A percentile compares a stretch with the other conserved stretches of the same genome.
Conservation (phyloP, 148 eudicot species). For the Polygonum maritimum region DNA sequence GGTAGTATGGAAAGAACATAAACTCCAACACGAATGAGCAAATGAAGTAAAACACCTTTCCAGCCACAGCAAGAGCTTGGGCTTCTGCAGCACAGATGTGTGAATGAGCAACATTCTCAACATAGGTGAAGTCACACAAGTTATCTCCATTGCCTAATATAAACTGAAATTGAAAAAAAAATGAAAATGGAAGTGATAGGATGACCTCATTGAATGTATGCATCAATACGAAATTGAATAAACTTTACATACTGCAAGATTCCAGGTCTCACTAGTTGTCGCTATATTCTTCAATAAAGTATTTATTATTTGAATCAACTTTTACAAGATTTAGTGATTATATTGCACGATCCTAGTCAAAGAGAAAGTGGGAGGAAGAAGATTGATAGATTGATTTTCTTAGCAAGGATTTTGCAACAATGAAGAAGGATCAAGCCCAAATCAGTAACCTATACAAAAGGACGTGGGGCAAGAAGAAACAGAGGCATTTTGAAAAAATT, state of each 20-base stretch:
- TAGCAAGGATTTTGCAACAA: not conserved
- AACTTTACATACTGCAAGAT: not conserved
- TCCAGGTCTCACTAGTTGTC: not conserved
- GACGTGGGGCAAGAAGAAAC: not conserved
- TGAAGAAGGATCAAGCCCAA: not conserved
- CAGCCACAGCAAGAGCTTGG: conserved; percentile 46
- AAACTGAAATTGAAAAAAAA: conserved; percentile 61
- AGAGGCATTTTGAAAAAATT: not conserved
- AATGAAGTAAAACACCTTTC: conserved; percentile 47
- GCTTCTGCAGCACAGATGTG: conserved; percentile 88
- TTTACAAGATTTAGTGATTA: not conserved
- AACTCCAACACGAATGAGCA: not conserved
- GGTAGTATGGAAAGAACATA: not conserved
- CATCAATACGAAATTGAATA: not conserved
- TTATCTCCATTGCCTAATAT: conserved; percentile 68
- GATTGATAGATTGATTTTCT: not conserved
- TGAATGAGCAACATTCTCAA: conserved; percentile 95
- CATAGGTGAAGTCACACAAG: conserved; percentile 74
- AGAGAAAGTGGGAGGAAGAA: not conserved
- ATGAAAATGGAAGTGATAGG: not conserved
- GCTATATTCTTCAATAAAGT: not conserved
- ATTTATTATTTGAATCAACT: not conserved
- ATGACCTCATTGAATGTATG: not conserved
- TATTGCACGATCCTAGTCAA: not conserved
- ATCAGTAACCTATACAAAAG: not conserved